These are phyloP conservation scores for Fraxinus velutina DNA, from an alignment of 305 asterid species.

Conservation along the genomic window DNA sequence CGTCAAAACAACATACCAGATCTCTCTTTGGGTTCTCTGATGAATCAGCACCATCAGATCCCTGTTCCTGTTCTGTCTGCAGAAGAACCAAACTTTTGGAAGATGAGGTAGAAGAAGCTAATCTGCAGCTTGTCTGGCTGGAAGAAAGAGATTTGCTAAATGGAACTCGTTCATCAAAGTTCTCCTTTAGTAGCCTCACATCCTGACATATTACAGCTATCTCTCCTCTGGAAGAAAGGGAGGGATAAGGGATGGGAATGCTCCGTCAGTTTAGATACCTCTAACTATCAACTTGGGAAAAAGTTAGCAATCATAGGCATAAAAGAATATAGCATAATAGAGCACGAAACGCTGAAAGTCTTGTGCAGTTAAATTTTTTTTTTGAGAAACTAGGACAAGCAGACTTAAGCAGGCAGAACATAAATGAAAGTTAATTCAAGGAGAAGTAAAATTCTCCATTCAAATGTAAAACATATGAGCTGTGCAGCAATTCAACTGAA, in stretches of 20 bases:
- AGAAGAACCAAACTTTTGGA: slow-evolving; percentile 32
- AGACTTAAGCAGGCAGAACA: neutral
- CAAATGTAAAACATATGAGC: neutral
- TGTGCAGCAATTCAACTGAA: neutral
- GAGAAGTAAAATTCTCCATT: neutral
- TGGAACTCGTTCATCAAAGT: slow-evolving; percentile 58
- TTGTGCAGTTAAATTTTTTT: neutral
- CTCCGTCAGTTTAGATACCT: slow-evolving; percentile 3
- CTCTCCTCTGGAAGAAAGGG: slow-evolving; percentile 63
- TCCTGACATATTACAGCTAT: slow-evolving; percentile 77
- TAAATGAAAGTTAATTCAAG: neutral
- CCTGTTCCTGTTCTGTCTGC: slow-evolving; percentile 29
- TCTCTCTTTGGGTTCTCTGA: slow-evolving; percentile 16
- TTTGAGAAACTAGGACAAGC: neutral
- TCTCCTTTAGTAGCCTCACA: slow-evolving; percentile 62
- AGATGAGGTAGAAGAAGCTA: slow-evolving; percentile 48
- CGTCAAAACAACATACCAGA: slow-evolving; percentile 6
- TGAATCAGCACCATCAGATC: slow-evolving; percentile 22
- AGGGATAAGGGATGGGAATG: neutral
- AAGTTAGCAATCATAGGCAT: neutral
- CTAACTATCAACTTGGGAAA: neutral
- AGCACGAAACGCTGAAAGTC: neutral
- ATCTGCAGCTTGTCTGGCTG: slow-evolving; percentile 59
- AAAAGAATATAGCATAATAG: neutral
- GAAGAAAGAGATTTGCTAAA: slow-evolving; percentile 61